These are phyloP conservation scores for Pseudomonodictys pantanalensis DNA, from an alignment of 495 filamentous ascomycete species.

Conservation along the genomic window DNA sequence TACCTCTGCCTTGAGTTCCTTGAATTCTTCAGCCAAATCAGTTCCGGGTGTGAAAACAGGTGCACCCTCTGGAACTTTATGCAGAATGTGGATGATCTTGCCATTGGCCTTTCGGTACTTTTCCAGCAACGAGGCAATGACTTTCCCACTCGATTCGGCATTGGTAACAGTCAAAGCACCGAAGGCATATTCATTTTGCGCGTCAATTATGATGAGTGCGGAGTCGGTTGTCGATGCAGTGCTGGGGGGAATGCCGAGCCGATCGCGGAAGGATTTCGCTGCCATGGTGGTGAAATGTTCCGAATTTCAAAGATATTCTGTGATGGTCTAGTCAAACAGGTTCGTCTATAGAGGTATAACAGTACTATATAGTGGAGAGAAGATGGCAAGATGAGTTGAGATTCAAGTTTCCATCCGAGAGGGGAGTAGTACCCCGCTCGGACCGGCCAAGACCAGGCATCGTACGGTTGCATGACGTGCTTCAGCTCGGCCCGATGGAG, in stretches of 20 bases:
- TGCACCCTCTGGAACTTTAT: conserved; percentile 54
- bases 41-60: conserved; percentile 60
- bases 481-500: no score
- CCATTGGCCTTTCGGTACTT: conserved; percentile 50
- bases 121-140: conserved; percentile 50
- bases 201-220: conserved; percentile 61
- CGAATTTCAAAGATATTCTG: no score
- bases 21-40: conserved; percentile 52
- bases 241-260: conserved; percentile 49
- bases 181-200: conserved; percentile 60
- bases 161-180: conserved; percentile 53
- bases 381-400: no score
- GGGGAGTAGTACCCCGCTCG: no score
- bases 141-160: conserved; percentile 46
- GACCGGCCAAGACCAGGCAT: no score
- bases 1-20: conserved; percentile 47
- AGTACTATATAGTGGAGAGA: no score
- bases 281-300: conserved; percentile 28
- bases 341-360: no score
- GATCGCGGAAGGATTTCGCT: conserved; percentile 50
- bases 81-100: conserved; percentile 58
- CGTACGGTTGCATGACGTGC: no score
- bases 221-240: conserved; percentile 52
- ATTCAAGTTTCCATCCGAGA: no score
- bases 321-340: no score